phyloP scores from a whole-genome alignment of 2,329 filamentous ascomycete species.

The Xylaria sp. region DNA sequence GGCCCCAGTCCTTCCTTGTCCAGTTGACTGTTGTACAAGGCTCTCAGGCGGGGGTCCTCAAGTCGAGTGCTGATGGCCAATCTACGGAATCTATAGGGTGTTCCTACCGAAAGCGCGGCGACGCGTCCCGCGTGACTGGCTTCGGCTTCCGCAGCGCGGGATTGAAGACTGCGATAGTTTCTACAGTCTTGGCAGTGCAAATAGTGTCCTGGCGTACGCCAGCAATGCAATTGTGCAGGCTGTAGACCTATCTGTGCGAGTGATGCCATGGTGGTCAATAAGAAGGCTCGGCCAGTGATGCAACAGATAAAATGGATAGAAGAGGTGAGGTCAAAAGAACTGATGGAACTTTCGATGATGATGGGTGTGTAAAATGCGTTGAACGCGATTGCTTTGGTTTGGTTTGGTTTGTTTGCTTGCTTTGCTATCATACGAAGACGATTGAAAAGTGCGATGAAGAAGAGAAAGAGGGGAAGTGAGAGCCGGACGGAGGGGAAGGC shows the following conservation, averaged over 20 bases:
- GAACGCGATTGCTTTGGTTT: slow-evolving; percentile 18
- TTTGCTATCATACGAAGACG: not conserved
- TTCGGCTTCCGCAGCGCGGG: not conserved
- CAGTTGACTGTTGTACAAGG: not conserved
- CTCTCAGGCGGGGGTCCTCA: not conserved
- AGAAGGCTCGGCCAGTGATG: slow-evolving; percentile 12
- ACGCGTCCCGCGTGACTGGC: not conserved
- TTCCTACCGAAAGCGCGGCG: not conserved
- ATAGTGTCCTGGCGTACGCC: slow-evolving; percentile 28
- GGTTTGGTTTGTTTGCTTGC: too few species aligned
- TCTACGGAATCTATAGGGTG: not conserved
- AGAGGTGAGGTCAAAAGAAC: not conserved
- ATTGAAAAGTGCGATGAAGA: slow-evolving; percentile 15
- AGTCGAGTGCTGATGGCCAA: slow-evolving; percentile 13
- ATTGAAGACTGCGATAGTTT: not conserved
- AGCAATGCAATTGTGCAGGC: slow-evolving; percentile 11
- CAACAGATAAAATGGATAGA: not conserved
- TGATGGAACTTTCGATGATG: not conserved
- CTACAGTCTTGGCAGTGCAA: slow-evolving; percentile 14
- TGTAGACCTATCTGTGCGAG: not conserved
- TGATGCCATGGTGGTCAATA: slow-evolving; percentile 32
- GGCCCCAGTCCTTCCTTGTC: too few species aligned
- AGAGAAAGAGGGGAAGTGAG: slow-evolving; percentile 3
- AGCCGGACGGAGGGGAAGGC: not conserved
- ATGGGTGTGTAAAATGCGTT: slow-evolving; percentile 4